A percentile compares a stretch with the other conserved stretches of the same genome.
These are phyloP conservation scores for Penicillium sp. DNA, from an alignment of 2,329 filamentous ascomycete species.

Conservation along the genomic window DNA sequence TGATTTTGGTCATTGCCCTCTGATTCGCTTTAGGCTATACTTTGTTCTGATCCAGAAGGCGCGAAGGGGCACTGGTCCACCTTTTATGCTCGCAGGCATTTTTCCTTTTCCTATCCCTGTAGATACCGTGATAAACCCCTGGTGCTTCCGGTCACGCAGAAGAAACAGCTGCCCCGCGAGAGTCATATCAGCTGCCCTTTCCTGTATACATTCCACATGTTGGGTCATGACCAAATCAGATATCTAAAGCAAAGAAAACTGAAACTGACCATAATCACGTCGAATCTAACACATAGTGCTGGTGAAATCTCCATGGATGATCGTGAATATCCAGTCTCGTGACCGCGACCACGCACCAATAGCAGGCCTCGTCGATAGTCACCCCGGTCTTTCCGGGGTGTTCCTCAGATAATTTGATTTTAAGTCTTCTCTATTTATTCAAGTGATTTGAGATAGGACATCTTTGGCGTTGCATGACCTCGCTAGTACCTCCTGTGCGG, in stretches of 20 bases:
- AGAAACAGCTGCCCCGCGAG: neutral
- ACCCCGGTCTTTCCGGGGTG: neutral
- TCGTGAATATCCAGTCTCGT: neutral
- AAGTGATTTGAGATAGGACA: neutral
- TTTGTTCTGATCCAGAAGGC: neutral
- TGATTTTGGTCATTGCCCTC: constrained; percentile 8
- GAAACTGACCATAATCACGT: constrained; percentile 5
- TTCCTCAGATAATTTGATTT: neutral
- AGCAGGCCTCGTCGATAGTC: neutral
- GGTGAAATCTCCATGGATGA: neutral
- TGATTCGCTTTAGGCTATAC: neutral
- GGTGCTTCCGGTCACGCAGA: constrained; percentile 6
- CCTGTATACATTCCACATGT: constrained; percentile 14
- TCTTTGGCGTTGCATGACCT: neutral
- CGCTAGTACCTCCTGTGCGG: neutral
- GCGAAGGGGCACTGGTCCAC: neutral
- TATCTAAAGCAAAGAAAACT: neutral
- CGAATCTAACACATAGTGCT: neutral
- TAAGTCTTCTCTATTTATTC: no score
- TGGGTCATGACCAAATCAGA: constrained; percentile 9
- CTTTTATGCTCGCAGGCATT: neutral
- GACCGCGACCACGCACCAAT: neutral
- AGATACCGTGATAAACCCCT: neutral
- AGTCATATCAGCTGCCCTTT: constrained; percentile 7
- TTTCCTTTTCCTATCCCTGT: neutral